These are phyloP conservation scores for Saccharum hybrid DNA, from an alignment of 202 grass and related monocot species.

Conservation along the genomic window DNA sequence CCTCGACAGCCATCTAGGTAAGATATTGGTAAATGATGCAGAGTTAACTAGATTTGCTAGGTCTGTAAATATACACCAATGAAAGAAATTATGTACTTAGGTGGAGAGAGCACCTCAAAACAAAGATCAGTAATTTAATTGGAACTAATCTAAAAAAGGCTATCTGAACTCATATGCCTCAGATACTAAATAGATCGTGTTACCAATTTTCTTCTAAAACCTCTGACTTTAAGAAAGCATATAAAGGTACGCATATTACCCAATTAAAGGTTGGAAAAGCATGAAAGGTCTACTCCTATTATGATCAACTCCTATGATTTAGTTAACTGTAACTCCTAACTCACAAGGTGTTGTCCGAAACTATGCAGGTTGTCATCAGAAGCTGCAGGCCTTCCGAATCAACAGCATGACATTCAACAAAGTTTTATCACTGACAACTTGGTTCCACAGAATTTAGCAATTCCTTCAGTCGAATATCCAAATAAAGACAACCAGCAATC, in stretches of 20 bases:
- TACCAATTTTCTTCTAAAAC: neutral
- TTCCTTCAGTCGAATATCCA: slow-evolving; percentile 47
- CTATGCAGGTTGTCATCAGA: slow-evolving; percentile 74
- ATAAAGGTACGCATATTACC: neutral
- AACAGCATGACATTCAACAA: slow-evolving; percentile 60
- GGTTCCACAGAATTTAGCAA: slow-evolving; percentile 41
- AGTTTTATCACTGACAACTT: slow-evolving; percentile 49
- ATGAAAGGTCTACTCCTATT: neutral
- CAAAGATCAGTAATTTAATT: neutral
- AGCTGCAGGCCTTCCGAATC: slow-evolving; percentile 43
- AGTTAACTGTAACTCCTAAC: neutral
- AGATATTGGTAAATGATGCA: slow-evolving; percentile 19
- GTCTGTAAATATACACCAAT: neutral
- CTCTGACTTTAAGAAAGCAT: neutral
- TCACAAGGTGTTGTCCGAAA: slow-evolving; percentile 5
- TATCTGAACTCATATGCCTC: slow-evolving; percentile 2
- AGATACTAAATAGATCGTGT: neutral
- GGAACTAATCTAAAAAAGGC: neutral
- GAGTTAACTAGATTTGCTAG: slow-evolving; percentile 6
- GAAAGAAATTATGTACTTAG: slow-evolving; percentile 1
- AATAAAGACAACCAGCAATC: slow-evolving; percentile 52
- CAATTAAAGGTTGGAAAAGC: slow-evolving; percentile 17
- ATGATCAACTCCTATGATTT: neutral
- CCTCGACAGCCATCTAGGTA: slow-evolving; percentile 68
- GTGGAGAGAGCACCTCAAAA: neutral